These are phyloP conservation scores for Zizania latifolia DNA, from an alignment of 176 grass and related monocot species.

Conservation along the genomic window DNA sequence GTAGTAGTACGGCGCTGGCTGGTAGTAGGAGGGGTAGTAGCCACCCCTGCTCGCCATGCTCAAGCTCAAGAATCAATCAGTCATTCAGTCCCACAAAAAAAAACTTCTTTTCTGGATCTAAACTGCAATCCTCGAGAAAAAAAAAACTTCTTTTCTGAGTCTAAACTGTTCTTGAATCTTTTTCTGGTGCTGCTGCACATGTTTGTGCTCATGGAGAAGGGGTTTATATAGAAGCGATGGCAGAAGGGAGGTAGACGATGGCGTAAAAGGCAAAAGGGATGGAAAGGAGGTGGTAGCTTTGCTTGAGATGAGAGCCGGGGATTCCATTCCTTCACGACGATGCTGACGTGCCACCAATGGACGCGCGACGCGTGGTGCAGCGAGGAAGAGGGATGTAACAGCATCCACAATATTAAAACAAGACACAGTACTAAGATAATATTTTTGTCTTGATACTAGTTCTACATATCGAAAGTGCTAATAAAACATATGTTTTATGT, in stretches of 20 bases:
- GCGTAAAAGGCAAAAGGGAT: background rate
- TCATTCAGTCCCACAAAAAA: background rate
- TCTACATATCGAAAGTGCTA: too few relatives aligned
- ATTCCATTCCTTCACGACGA: slow-evolving; percentile 24
- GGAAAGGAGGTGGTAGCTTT: slow-evolving; percentile 26
- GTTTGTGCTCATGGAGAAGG: slow-evolving; percentile 3
- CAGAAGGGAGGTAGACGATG: background rate
- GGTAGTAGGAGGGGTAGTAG: slow-evolving; percentile 44
- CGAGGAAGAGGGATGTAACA: too few relatives aligned
- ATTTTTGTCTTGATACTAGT: too few relatives aligned
- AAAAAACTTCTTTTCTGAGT: background rate
- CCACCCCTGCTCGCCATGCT: slow-evolving; percentile 29
- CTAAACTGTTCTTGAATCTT: background rate
- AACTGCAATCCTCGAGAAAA: too few relatives aligned
- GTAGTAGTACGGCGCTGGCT: slow-evolving; percentile 40
- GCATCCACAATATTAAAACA: too few relatives aligned
- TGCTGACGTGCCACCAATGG: slow-evolving; percentile 16
- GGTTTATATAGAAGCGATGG: slow-evolving; percentile 1
- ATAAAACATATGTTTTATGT: too few relatives aligned
- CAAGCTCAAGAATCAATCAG: background rate
- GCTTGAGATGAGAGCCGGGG: slow-evolving; percentile 18
- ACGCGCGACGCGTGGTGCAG: background rate
- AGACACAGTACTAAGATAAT: too few relatives aligned
- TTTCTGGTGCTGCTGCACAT: background rate
- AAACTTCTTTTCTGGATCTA: background rate